Evolutionary conservation across 208 protist genomes (phyloP).

Genomic region (Sergeia podlipaevii): DNA sequence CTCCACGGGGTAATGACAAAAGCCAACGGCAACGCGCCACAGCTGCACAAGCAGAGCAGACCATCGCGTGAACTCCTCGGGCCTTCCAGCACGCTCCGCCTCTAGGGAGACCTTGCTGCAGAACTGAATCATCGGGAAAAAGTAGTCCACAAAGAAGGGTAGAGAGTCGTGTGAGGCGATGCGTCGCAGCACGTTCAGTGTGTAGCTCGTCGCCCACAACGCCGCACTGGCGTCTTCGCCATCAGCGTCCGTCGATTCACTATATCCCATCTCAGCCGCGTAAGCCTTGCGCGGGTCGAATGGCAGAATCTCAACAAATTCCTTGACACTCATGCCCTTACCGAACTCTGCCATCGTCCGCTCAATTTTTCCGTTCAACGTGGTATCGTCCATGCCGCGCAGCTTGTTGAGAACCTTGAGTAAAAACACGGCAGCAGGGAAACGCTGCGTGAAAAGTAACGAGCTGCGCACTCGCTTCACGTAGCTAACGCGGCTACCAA

Average conservation of each 20-base stretch:
- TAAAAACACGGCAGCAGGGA: conserved; percentile 60
- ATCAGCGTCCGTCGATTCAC: too few relatives aligned
- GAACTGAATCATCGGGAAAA: conserved; percentile 78
- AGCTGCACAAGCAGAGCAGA: conserved; percentile 67
- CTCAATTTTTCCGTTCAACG: conserved; percentile 74
- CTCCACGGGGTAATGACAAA: conserved; percentile 75
- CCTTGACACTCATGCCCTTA: conserved; percentile 67
- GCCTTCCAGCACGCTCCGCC: conserved; percentile 35
- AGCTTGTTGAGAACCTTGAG: conserved; percentile 86
- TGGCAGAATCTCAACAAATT: conserved; percentile 69
- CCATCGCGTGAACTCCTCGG: conserved; percentile 59
- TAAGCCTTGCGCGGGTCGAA: conserved; percentile 68
- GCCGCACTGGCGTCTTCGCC: conserved; percentile 22
- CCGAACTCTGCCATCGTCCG: conserved; percentile 63
- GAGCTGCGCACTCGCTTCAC: conserved; percentile 56
- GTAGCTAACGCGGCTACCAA: conserved; percentile 73
- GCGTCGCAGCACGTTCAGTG: conserved; percentile 67
- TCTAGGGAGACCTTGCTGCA: conserved; percentile 43
- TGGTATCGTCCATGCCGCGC: conserved; percentile 67
- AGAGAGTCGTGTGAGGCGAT: conserved; percentile 82
- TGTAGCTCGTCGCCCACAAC: conserved; percentile 74
- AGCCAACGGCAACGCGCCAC: conserved; percentile 73
- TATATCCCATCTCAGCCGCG: conserved; percentile 40
- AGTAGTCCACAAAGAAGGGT: conserved; percentile 67
- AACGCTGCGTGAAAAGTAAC: conserved; percentile 46